Base-by-base conservation (phyloP, 2,329 filamentous ascomycete species). In the Fusarium burgessii region DNA sequence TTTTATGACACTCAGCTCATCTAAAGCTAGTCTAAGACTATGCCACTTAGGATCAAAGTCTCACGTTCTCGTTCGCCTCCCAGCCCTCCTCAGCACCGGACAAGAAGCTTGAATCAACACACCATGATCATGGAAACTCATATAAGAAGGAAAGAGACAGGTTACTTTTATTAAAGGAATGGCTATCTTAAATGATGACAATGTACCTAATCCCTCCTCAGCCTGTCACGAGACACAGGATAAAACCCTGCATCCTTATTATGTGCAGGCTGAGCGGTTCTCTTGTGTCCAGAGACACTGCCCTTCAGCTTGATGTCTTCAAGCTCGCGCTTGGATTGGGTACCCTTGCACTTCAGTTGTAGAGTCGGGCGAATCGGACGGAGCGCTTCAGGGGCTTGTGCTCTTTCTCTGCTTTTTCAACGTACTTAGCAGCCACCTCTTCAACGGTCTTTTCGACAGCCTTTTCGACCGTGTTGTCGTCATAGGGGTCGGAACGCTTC, bases 151-250 rank as follows among this genome's bases (percentile, higher is more conserved):
- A 55, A 55, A 71, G 68, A 59, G 59, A 71, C 45, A 70, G 64
- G 68, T 47, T 46, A 58, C 33, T 67, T 69, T 70, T 62, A 55
- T 70, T 66, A 40, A 70, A 71, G 27, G 68, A 72, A 62, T 72
- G 68, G 58, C 68, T 66, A 71, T 72, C 59, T 72, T 38, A 41
- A 58, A 58, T 14, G 64, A 72, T 72, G 29, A 72, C 38, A 62
- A 42, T 62, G 43, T 70, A 58, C 43, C 68, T 70, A 50, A 55
- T 70, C 68, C 68, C 68, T 61, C 23, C 36, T 66, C 56, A 47
- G 58, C 41, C 56, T 18, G 7, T 2, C 36, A 38, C 36, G 40
- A 33, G 59, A 58, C 27, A 35, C 43, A 20, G 25, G 35, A 33
- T 42, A 42, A 58, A 40, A 32, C 25, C 45, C 54, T 36, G 50